These are phyloP conservation scores for Podospora bellae-mahoneyi DNA, from an alignment of 495 filamentous ascomycete genomes.

Conservation along the genomic window DNA sequence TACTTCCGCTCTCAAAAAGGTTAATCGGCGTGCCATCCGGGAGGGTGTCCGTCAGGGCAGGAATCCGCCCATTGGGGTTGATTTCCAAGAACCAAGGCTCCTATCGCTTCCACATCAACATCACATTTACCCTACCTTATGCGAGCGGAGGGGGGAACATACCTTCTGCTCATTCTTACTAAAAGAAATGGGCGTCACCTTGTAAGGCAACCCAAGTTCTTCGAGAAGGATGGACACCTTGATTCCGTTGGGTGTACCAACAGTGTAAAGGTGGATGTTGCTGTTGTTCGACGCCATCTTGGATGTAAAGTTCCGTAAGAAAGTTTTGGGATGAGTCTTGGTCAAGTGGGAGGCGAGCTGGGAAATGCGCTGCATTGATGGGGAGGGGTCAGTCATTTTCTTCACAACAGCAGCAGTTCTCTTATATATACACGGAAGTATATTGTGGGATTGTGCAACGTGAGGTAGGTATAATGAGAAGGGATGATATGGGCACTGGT, in stretches of 20 bases:
- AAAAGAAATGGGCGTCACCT: slow-evolving; percentile 66
- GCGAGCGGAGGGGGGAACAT: too few species aligned
- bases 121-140: too few species aligned
- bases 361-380: slow-evolving; percentile 13
- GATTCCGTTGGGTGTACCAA: slow-evolving; percentile 67
- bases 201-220: slow-evolving; percentile 72
- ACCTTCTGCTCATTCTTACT: slow-evolving; percentile 65
- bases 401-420: background rate
- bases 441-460: background rate
- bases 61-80: slow-evolving; percentile 93
- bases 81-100: slow-evolving; percentile 81
- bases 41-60: slow-evolving; percentile 80
- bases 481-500: background rate
- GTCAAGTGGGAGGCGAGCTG: slow-evolving; percentile 17
- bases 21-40: slow-evolving; percentile 67
- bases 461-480: background rate
- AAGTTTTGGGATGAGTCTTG: background rate
- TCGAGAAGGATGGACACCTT: slow-evolving; percentile 89
- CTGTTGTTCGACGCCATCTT: slow-evolving; percentile 25
- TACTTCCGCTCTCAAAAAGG: slow-evolving; percentile 80
- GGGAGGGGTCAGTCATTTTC: background rate
- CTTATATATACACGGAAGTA: background rate
- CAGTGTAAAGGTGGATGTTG: slow-evolving; percentile 51
- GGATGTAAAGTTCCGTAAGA: background rate
- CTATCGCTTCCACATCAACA: too few species aligned